These are phyloP conservation scores for Suhomyces vadensis DNA, from an alignment of 805 yeast species.

Conservation along the genomic window DNA sequence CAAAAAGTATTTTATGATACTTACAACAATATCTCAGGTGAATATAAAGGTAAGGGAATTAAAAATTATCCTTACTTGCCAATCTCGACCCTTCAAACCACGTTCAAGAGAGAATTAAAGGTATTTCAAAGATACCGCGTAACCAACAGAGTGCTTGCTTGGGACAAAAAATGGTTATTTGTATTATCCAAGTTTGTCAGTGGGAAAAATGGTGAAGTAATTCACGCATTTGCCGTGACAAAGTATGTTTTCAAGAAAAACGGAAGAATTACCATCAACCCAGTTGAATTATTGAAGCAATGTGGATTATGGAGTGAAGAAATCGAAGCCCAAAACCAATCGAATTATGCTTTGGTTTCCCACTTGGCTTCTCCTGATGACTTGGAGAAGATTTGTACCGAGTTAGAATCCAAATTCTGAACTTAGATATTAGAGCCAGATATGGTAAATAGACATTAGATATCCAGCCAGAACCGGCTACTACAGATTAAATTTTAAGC, in stretches of 20 bases:
- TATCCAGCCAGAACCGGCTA: too few species aligned
- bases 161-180: conserved; percentile 89
- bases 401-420: too few species aligned
- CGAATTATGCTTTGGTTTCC: conserved; percentile 42
- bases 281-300: conserved; percentile 55
- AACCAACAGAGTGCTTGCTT: conserved; percentile 62
- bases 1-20: conserved; percentile 53
- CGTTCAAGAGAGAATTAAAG: conserved; percentile 70
- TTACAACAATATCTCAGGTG: conserved; percentile 39
- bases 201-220: conserved; percentile 21
- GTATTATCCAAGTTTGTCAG: conserved; percentile 62
- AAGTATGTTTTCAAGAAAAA: conserved; percentile 76
- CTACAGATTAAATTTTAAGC: too few species aligned
- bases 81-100: conserved; percentile 67
- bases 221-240: conserved; percentile 64
- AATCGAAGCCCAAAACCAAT: conserved; percentile 41
- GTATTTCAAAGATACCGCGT: conserved; percentile 63
- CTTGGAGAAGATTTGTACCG: conserved; percentile 8
- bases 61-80: conserved; percentile 64
- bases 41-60: conserved; percentile 27
- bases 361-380: conserved; percentile 27
- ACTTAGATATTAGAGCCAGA: too few species aligned
- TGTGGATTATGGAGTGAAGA: conserved; percentile 59
- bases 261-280: conserved; percentile 73
- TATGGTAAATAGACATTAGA: too few species aligned